phyloP scores from a whole-genome alignment of 371 early-diverging fungal genomes.

The Dinochytrium kinnereticum region DNA sequence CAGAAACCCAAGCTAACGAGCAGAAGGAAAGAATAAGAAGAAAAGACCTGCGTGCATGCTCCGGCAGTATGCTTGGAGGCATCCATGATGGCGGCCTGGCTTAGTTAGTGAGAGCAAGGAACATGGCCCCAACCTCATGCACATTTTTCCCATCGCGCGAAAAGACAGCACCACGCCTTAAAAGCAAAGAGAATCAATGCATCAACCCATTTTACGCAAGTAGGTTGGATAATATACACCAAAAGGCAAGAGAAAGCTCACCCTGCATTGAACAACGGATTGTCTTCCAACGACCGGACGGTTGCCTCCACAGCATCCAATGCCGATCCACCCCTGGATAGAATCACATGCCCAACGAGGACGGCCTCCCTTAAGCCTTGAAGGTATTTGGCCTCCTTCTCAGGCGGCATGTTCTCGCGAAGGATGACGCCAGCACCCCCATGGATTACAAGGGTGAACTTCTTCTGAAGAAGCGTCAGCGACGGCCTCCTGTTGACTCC shows the following conservation, averaged over 20 bases:
- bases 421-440: constrained; percentile 60
- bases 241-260: not conserved
- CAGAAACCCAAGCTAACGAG: too few species aligned
- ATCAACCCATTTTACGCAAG: too few species aligned
- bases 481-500: too few species aligned
- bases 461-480: not conserved
- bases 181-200: not conserved
- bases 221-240: not conserved
- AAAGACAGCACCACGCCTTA: constrained; percentile 55
- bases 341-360: constrained; percentile 41
- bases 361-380: constrained; percentile 44
- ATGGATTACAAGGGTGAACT: constrained; percentile 49
- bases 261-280: constrained; percentile 60
- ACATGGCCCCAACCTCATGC: constrained; percentile 28
- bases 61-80: constrained; percentile 41
- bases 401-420: constrained; percentile 40
- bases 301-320: constrained; percentile 53
- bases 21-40: not conserved
- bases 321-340: constrained; percentile 44
- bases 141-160: constrained; percentile 47
- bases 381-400: constrained; percentile 39
- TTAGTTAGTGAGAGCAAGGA: not conserved
- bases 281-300: constrained; percentile 55
- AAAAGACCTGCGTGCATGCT: constrained; percentile 41
- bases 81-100: constrained; percentile 56